Percentiles rank a stretch among this genome's conserved stretches.
These are phyloP conservation scores for Suhomyces wounanorum DNA, from an alignment of 1,139 yeast genomes.

Conservation along the genomic window DNA sequence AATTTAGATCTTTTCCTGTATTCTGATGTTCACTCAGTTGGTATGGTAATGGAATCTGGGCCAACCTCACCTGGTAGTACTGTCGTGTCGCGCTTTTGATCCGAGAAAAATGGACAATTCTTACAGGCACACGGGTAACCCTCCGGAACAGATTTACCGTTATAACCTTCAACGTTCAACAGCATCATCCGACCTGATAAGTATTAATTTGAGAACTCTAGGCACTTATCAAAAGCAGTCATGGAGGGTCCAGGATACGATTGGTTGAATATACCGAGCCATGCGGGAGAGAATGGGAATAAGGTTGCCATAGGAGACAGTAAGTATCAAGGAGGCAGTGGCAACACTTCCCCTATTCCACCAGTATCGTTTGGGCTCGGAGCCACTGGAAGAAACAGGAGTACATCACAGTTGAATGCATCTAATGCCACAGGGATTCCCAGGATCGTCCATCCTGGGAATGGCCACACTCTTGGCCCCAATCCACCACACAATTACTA, in stretches of 20 bases:
- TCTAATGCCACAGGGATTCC: background rate
- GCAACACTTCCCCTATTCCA: conserved; percentile 32
- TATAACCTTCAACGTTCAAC: background rate
- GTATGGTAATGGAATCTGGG: background rate
- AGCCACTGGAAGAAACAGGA: background rate
- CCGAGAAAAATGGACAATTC: conserved; percentile 8
- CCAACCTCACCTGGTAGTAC: background rate
- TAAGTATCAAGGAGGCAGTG: conserved; percentile 13
- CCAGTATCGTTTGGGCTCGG: conserved; percentile 35
- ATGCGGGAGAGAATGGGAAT: conserved; percentile 1
- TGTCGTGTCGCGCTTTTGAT: conserved; percentile 9
- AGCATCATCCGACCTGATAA: background rate
- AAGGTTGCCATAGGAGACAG: background rate
- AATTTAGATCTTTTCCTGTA: background rate
- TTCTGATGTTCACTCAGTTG: background rate
- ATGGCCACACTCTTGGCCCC: background rate
- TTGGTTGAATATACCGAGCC: conserved; percentile 34
- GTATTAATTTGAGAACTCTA: background rate
- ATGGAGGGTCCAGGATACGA: conserved; percentile 42
- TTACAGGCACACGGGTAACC: background rate
- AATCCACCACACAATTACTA: conserved; percentile 9
- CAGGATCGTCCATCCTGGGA: background rate
- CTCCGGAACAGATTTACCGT: background rate
- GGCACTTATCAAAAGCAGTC: background rate
- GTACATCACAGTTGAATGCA: conserved; percentile 1